These are phyloP conservation scores for Penicillium tannophilum DNA, from an alignment of 495 filamentous ascomycete species.

Conservation along the genomic window DNA sequence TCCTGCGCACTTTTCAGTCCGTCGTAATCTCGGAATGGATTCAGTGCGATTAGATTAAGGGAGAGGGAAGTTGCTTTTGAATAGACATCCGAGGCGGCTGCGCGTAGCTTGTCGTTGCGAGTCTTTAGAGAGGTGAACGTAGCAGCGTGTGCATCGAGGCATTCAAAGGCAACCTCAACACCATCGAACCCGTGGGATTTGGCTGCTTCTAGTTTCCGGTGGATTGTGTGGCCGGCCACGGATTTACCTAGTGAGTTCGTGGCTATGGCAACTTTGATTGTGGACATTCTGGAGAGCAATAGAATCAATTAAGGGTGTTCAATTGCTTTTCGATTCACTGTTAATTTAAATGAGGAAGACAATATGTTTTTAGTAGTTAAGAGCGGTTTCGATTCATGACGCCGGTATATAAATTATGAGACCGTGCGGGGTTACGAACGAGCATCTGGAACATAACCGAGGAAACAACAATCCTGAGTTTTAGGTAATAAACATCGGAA, in stretches of 20 bases:
- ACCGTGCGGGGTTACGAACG: neutral
- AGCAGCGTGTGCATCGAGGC: conserved; percentile 17
- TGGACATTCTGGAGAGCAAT: conserved; percentile 2
- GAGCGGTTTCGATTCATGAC: too few relatives aligned
- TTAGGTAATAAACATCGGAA: too few relatives aligned
- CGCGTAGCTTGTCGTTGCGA: conserved; percentile 10
- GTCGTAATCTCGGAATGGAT: conserved; percentile 22
- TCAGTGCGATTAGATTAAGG: conserved; percentile 15
- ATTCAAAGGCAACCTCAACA: conserved; percentile 21
- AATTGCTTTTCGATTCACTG: too few relatives aligned
- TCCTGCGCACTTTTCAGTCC: conserved; percentile 9
- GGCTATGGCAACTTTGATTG: conserved; percentile 18
- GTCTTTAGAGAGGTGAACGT: conserved; percentile 1
- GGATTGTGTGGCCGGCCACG: conserved; percentile 16
- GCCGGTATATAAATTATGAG: neutral
- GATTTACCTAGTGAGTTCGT: conserved; percentile 22
- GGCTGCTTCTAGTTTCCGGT: conserved; percentile 16
- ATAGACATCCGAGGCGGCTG: conserved; percentile 15
- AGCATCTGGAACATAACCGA: neutral
- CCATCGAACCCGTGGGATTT: conserved; percentile 21
- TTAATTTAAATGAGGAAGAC: too few relatives aligned
- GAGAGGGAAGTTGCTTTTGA: conserved; percentile 6
- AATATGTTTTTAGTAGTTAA: too few relatives aligned
- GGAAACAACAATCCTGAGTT: neutral
- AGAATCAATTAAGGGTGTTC: too few relatives aligned